These are phyloP conservation scores for Datisca glomerata DNA, from an alignment of 306 rosid species.

Conservation along the genomic window DNA sequence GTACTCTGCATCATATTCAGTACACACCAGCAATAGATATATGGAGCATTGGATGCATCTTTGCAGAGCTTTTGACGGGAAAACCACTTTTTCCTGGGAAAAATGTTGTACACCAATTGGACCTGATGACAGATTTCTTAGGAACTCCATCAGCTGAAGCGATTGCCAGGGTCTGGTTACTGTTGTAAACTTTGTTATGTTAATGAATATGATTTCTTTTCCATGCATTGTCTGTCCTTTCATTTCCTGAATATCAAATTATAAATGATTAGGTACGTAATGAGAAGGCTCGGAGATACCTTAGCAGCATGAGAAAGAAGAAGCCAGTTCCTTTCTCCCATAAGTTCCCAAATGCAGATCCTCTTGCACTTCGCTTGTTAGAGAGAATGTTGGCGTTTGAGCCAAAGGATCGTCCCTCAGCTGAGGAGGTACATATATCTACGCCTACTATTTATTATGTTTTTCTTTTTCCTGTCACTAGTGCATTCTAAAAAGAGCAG, in stretches of 20 bases:
- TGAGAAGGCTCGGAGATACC: conserved; percentile 96
- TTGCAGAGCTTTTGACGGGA: conserved; percentile 93
- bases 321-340: conserved; percentile 78
- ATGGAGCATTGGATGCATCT: conserved; percentile 99
- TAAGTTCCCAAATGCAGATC: conserved; percentile 92
- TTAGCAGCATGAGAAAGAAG: conserved; percentile 94
- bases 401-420: conserved; percentile 94
- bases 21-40: conserved; percentile 98
- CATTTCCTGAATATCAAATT: conserved; percentile 5
- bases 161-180: conserved; percentile 72
- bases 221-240: conserved; percentile 9
- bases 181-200: conserved; percentile 2
- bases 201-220: background rate
- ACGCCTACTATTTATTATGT: background rate
- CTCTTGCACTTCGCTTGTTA: conserved; percentile 82
- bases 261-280: conserved; percentile 54
- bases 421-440: conserved; percentile 67
- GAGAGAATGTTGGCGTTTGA: conserved; percentile 98
- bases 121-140: conserved; percentile 89
- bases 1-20: conserved; percentile 28
- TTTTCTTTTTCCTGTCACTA: conserved; percentile 9
- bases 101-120: conserved; percentile 95
- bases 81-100: conserved; percentile 99
- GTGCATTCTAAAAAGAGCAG: conserved; percentile 8
- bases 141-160: conserved; percentile 92